Evolutionary conservation across 1,139 yeast species (phyloP).

Genomic region (Candida glucosophila): DNA sequence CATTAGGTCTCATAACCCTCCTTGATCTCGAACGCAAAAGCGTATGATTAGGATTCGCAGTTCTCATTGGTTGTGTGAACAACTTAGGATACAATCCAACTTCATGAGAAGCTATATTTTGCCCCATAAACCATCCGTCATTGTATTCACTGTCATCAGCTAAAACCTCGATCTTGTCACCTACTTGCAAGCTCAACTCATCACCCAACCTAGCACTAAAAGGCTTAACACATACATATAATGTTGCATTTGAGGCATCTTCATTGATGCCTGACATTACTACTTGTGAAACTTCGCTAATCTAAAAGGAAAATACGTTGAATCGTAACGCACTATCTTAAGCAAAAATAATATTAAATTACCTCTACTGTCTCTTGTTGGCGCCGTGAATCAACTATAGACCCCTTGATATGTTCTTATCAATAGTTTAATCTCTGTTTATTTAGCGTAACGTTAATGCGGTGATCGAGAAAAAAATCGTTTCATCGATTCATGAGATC

Average conservation of each 20-base stretch:
- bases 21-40: conserved; percentile 54
- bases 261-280: conserved; percentile 1
- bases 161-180: conserved; percentile 81
- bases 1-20: conserved; percentile 27
- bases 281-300: no score
- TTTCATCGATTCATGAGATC: no score
- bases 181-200: conserved; percentile 70
- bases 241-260: conserved; percentile 9
- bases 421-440: no score
- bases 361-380: no score
- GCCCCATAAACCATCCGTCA: conserved; percentile 97
- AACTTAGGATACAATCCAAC: conserved; percentile 88
- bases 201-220: conserved; percentile 84
- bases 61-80: conserved; percentile 49
- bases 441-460: no score
- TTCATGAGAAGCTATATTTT: conserved; percentile 56
- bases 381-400: no score
- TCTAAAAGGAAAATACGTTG: no score
- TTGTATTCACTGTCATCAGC: conserved; percentile 90
- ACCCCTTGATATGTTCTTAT: no score
- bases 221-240: conserved; percentile 65
- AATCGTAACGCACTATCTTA: no score
- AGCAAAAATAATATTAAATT: no score
- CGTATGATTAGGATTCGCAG: conserved; percentile 11
- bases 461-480: no score